Evolutionary conservation across 2,329 filamentous ascomycete species (phyloP).

Genomic region (Stachybotrys chlorohalonatus): DNA sequence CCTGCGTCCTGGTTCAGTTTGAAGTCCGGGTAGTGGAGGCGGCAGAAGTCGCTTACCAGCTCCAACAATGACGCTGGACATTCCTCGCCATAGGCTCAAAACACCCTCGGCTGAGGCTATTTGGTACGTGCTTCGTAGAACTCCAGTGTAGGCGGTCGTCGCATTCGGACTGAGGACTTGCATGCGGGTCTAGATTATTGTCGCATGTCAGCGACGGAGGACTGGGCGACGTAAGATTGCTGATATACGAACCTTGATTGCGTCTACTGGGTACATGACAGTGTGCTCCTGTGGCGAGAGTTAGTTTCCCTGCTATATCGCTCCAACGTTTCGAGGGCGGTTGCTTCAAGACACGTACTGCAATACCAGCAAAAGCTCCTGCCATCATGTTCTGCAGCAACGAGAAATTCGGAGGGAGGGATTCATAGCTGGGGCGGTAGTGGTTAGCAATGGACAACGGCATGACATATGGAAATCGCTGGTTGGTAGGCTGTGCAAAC

Average conservation of each 20-base stretch:
- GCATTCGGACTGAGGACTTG: slow-evolving; percentile 84
- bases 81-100: slow-evolving; percentile 87
- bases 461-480: not conserved
- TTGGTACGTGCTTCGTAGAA: slow-evolving; percentile 85
- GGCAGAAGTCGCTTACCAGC: slow-evolving; percentile 55
- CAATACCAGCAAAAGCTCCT: slow-evolving; percentile 93
- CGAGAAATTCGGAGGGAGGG: slow-evolving; percentile 88
- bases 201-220: not conserved
- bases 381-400: slow-evolving; percentile 91
- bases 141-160: slow-evolving; percentile 75
- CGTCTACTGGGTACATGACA: slow-evolving; percentile 97
- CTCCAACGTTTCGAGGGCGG: not conserved
- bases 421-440: slow-evolving; percentile 64
- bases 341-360: slow-evolving; percentile 46
- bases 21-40: not conserved
- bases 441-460: not conserved
- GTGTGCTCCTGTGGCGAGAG: slow-evolving; percentile 68
- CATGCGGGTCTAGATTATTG: slow-evolving; percentile 72
- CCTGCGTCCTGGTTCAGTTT: slow-evolving; percentile 42
- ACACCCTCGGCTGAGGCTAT: slow-evolving; percentile 88
- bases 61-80: slow-evolving; percentile 92
- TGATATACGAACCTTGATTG: slow-evolving; percentile 67
- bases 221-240: slow-evolving; percentile 8
- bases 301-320: not conserved
- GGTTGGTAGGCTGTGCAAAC: not conserved